Conservation (phyloP, 108 stramenopile genomes). For the Mediolabrus comicus region DNA sequence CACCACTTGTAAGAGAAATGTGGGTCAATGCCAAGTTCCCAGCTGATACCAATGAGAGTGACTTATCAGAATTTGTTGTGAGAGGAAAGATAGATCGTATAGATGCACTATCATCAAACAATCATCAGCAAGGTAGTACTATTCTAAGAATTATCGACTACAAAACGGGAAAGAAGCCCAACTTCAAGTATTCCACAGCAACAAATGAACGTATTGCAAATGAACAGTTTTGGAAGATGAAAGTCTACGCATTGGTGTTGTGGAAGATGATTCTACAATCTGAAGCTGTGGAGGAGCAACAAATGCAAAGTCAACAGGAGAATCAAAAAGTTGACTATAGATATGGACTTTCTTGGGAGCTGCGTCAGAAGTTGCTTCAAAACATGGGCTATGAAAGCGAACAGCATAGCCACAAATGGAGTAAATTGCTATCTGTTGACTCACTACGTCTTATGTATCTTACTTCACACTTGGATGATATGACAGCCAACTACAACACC, state of each 20-base stretch:
- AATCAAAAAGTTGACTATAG: slow-evolving; percentile 11
- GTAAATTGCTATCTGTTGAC: slow-evolving; percentile 43
- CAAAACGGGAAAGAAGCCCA: slow-evolving; percentile 89
- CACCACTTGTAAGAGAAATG: slow-evolving; percentile 72
- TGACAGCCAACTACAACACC: slow-evolving; percentile 4
- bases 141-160: slow-evolving; percentile 76
- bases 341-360: slow-evolving; percentile 33
- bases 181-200: slow-evolving; percentile 72
- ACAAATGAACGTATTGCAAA: slow-evolving; percentile 74
- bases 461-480: slow-evolving; percentile 49
- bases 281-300: slow-evolving; percentile 5
- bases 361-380: slow-evolving; percentile 30
- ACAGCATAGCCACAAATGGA: slow-evolving; percentile 13
- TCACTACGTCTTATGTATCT: slow-evolving; percentile 74
- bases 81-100: slow-evolving; percentile 88
- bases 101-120: slow-evolving; percentile 53
- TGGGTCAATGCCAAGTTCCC: slow-evolving; percentile 68
- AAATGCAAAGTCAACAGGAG: not conserved
- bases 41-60: not conserved
- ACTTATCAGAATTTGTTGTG: slow-evolving; percentile 51
- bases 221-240: slow-evolving; percentile 84
- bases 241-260: slow-evolving; percentile 79
- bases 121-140: slow-evolving; percentile 19
- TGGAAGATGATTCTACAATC: slow-evolving; percentile 55
- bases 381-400: slow-evolving; percentile 1